A percentile compares a stretch with the other conserved stretches of the same genome.
phyloP scores from a whole-genome alignment of 2,329 filamentous ascomycete species.

The Aspergillus fructus region DNA sequence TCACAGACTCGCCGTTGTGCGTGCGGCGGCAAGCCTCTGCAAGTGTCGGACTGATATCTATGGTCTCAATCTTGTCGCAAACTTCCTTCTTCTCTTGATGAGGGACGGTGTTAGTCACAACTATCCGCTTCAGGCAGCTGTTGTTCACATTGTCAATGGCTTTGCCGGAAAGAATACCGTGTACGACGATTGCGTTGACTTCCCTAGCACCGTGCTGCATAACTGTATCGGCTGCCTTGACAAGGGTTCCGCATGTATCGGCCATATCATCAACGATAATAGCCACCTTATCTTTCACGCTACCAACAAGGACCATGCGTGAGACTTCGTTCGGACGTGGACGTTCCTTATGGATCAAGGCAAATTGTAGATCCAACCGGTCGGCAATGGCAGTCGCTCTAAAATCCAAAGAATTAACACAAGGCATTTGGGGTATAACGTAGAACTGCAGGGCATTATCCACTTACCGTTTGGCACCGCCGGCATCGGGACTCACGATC shows the following conservation, averaged over 20 bases:
- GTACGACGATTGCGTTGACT: slow-evolving; percentile 92
- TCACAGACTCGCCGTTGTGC: slow-evolving; percentile 53
- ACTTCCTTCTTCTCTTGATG: slow-evolving; percentile 75
- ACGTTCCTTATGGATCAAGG: slow-evolving; percentile 95
- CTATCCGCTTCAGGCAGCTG: slow-evolving; percentile 72
- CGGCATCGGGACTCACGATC: slow-evolving; percentile 92
- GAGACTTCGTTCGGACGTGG: slow-evolving; percentile 88
- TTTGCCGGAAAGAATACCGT: slow-evolving; percentile 84
- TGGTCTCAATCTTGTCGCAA: slow-evolving; percentile 80
- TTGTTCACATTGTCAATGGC: slow-evolving; percentile 83
- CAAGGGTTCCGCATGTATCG: slow-evolving; percentile 85
- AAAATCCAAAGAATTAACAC: slow-evolving; percentile 4
- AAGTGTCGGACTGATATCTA: slow-evolving; percentile 81
- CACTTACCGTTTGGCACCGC: slow-evolving; percentile 79
- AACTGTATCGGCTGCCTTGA: slow-evolving; percentile 86
- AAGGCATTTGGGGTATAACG: neutral
- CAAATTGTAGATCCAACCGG: slow-evolving; percentile 84
- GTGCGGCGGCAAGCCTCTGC: slow-evolving; percentile 51
- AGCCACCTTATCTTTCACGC: slow-evolving; percentile 84
- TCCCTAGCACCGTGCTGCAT: slow-evolving; percentile 82
- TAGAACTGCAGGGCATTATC: neutral
- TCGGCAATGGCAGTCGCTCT: slow-evolving; percentile 90
- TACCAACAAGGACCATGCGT: slow-evolving; percentile 93
- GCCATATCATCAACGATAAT: slow-evolving; percentile 99
- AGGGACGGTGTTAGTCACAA: slow-evolving; percentile 88